A percentile compares a stretch with the other conserved stretches of the same genome.
Evolutionary conservation across 352 stramenopile species (phyloP).

Genomic region (Phytophthora hibernalis): DNA sequence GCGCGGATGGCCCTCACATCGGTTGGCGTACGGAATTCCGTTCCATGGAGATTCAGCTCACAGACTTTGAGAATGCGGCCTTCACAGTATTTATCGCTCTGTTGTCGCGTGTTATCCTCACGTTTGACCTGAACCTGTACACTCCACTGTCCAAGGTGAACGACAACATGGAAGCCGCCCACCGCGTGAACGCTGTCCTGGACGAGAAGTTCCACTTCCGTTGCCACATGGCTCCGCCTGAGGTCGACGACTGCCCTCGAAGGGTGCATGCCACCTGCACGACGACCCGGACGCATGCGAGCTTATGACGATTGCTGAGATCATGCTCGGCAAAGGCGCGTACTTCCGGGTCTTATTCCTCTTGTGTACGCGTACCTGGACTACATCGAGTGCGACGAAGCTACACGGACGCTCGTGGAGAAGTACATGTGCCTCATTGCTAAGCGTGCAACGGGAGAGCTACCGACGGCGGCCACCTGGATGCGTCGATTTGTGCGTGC

Average conservation of each 20-base stretch:
- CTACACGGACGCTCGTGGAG: constrained; percentile 78
- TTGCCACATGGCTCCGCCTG: constrained; percentile 93
- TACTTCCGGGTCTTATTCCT: constrained; percentile 97
- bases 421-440: constrained; percentile 92
- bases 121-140: constrained; percentile 99
- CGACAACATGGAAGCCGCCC: constrained; percentile 99
- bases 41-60: constrained; percentile 99
- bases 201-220: constrained; percentile 99
- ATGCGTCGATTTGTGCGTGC: constrained; percentile 95
- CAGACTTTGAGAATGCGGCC: constrained; percentile 99
- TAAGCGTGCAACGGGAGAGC: constrained; percentile 94
- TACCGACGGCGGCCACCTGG: constrained; percentile 97
- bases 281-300: constrained; percentile 81
- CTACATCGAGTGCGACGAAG: constrained; percentile 96
- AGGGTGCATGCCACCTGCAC: constrained; percentile 56
- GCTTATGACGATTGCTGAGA: constrained; percentile 98
- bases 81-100: constrained; percentile 99
- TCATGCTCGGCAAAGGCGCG: constrained; percentile 95
- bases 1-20: constrained; percentile 58
- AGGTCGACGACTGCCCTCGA: constrained; percentile 70
- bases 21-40: constrained; percentile 94
- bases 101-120: constrained; percentile 98
- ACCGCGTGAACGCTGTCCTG: constrained; percentile 94
- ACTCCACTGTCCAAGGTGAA: constrained; percentile 98
- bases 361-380: constrained; percentile 98